Base-by-base conservation (phyloP, 495 filamentous ascomycete species). In the Lasiosphaeriaceae sp. region DNA sequence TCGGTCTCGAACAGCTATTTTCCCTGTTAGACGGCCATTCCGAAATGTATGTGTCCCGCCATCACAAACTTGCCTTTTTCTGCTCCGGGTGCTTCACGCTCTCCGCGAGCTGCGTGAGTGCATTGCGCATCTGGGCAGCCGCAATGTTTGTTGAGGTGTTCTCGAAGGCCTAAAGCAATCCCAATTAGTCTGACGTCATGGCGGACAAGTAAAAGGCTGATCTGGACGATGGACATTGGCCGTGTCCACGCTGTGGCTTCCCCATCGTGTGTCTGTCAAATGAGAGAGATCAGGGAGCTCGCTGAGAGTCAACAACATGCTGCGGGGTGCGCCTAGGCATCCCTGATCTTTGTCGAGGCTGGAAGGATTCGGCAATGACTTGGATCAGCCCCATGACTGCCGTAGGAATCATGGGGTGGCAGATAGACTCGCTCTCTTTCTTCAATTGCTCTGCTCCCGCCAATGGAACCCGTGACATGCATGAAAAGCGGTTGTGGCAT, bases 91-190 rank as follows among this genome's bases (percentile, higher is more conserved):
- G 90, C 65, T 86, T 85, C 71, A 96, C 91, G 12, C 86, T 89
- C 73, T 99, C 93, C 54, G 89, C 80, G 58, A 99, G 88, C 67
- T 87, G 85, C 67, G 96, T 97, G 66, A 99, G 80, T 52, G 90
- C 85, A 81, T 99, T 99, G 69, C 94, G 90, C 94, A 99, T 99
- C 80, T 99, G 94, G 48, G 90, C 92, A 20, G 94, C 94, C 51
- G 94, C 95, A 53, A 99, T 93, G 60, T 89, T 95, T 60, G 94
- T 99, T 45, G 94, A 97, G 50, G 95, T 94, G 83, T 97, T 97
- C 74, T 99, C 94, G 73, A 99, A 99, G 46, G 94, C 93, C 94
- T 98, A 74, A 0, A 29, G 3, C 26, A 39, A 17, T 6, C 11
- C 8, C 11, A 51, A 59, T 68, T 57, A 65, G 59, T 34, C 47